Base-by-base conservation (phyloP, 345 rosid species). In the Cardamine occulta region DNA sequence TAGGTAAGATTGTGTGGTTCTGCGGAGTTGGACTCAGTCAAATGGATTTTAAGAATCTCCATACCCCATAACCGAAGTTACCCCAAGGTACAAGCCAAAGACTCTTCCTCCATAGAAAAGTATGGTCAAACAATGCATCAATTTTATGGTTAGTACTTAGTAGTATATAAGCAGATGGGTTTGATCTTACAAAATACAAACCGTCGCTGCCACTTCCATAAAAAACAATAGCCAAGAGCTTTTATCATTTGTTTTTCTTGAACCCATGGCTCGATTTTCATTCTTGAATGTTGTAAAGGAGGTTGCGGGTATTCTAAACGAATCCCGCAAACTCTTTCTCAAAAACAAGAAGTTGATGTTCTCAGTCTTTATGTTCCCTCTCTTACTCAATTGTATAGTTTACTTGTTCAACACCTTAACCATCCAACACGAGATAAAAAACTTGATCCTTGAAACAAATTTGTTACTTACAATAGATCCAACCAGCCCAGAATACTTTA, bases 261-360 rank as follows among this genome's bases (percentile, higher is more conserved):
- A 24, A 24, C 26, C 26, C 31, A 78, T 79, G 81, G 70, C 10
- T n/a, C 26, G 26, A 24, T 24, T 24, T 24, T 24, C 26, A 2
- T 32, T 53, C 65, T 63, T 73, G 70, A 68, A 54, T 73, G 52
- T 57, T 44, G 26, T 71, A 15, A 57, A 8, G 58, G 80, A 67
- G 37, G 68, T 79, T 39, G 28, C 63, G 37, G 74, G 74, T 66
- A 82, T 81, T 52, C 67, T 85, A 57, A 74, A 74, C 44, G 84
- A 81, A 63, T 68, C 86, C 74, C 23, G 68, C 72, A 81, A 79
- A 74, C 76, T 85, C 58, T 77, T 77, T 66, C 18, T 55, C 74
- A 82, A 79, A 69, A 84, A 86, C 63, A 75, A 67, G 40, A 80
- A 51, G 70, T 75, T 84, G 9, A 83, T 89, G 80, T 23, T 82